phyloP scores from a whole-genome alignment of 2,329 filamentous ascomycete genomes.

The Monosporascus ibericus region DNA sequence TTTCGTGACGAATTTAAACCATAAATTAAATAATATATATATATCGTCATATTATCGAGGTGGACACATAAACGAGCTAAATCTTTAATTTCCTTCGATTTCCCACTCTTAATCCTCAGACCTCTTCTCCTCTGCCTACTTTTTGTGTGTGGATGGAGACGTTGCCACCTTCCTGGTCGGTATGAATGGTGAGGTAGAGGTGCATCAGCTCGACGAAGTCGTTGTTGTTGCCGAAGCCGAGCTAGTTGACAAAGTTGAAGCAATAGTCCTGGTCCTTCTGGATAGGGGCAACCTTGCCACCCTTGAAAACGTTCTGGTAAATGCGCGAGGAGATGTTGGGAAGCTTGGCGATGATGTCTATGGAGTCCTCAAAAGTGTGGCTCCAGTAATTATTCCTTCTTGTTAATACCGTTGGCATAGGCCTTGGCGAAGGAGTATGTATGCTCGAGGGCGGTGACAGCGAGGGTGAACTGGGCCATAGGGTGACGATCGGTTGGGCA shows the following conservation, averaged over 20 bases:
- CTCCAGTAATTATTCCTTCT: conserved; percentile 99
- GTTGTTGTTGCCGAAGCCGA: conserved; percentile 88
- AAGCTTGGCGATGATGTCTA: conserved; percentile 99
- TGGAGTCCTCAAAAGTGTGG: conserved; percentile 98
- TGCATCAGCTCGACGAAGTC: conserved; percentile 99
- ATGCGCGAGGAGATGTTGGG: conserved; percentile 96
- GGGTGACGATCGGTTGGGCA: conserved; percentile 98
- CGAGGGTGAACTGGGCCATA: conserved; percentile 98
- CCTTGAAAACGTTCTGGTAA: conserved; percentile 99
- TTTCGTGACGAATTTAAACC: no score
- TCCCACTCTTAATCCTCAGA: conserved; percentile 99
- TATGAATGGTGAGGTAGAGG: conserved; percentile 99
- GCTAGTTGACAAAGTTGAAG: conserved; percentile 99
- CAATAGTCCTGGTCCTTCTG: conserved; percentile 99
- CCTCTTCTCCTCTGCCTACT: conserved; percentile 88
- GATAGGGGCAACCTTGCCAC: conserved; percentile 91
- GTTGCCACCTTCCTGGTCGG: conserved; percentile 99
- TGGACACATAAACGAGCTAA: no score
- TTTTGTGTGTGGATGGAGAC: conserved; percentile 98
- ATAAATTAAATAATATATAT: no score
- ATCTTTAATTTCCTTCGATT: no score
- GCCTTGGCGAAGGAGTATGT: conserved; percentile 96
- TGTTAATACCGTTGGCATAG: conserved; percentile 98
- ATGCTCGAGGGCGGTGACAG: conserved; percentile 96
- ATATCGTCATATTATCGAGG: no score